These are phyloP conservation scores for Trichosporon ovoides DNA, from an alignment of 1,284 basidiomycete species.

Conservation along the genomic window DNA sequence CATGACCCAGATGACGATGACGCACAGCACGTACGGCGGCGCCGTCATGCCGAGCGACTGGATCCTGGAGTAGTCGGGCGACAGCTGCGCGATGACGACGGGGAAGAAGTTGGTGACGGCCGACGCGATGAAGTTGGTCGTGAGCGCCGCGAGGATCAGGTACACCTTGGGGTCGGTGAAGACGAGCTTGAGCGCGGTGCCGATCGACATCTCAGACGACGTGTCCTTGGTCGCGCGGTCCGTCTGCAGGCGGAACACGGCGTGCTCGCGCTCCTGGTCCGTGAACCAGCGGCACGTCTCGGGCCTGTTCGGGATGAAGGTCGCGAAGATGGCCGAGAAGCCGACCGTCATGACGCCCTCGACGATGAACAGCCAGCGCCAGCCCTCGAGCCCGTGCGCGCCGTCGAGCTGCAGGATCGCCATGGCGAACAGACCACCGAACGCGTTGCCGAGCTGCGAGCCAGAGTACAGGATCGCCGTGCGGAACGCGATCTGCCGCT, in stretches of 20 bases:
- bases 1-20: slow-evolving; percentile 23
- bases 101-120: slow-evolving; percentile 47
- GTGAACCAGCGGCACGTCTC: slow-evolving; percentile 32
- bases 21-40: slow-evolving; percentile 39
- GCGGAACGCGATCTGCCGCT: slow-evolving; percentile 34
- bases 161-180: slow-evolving; percentile 40
- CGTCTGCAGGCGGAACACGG: slow-evolving; percentile 36
- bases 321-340: slow-evolving; percentile 28
- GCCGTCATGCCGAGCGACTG: slow-evolving; percentile 41
- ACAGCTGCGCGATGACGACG: slow-evolving; percentile 27
- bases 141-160: slow-evolving; percentile 26
- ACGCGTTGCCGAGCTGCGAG: slow-evolving; percentile 42
- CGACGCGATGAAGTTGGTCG: slow-evolving; percentile 32
- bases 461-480: slow-evolving; percentile 35
- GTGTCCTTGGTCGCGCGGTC: slow-evolving; percentile 36
- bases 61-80: slow-evolving; percentile 28
- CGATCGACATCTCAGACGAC: slow-evolving; percentile 27
- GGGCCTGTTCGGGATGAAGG: slow-evolving; percentile 42
- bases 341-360: slow-evolving; percentile 32
- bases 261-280: slow-evolving; percentile 31
- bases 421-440: slow-evolving; percentile 36
- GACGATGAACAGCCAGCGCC: slow-evolving; percentile 41
- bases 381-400: slow-evolving; percentile 34
- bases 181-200: slow-evolving; percentile 31
- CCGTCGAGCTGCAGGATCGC: slow-evolving; percentile 30